phyloP scores from a whole-genome alignment of 192 early-diverging fungal genomes.

The Mortierella claussenii region DNA sequence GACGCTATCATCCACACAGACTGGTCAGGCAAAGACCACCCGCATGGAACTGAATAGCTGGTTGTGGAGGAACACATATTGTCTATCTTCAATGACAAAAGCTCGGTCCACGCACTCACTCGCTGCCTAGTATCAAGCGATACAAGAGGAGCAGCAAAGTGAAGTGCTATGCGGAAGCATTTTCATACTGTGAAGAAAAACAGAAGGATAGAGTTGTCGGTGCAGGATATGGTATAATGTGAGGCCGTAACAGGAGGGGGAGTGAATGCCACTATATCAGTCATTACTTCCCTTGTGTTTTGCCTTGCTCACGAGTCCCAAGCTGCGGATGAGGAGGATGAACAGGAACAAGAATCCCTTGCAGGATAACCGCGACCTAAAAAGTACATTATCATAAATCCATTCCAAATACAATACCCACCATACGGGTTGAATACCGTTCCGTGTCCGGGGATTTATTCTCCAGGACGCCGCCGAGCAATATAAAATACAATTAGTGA shows the following conservation, averaged over 20 bases:
- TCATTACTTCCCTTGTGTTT: neutral
- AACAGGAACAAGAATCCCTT: neutral
- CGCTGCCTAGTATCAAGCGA: neutral
- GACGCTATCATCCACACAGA: too few relatives aligned
- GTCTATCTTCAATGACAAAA: neutral
- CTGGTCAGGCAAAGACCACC: too few relatives aligned
- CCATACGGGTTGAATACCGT: neutral
- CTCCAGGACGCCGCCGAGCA: neutral
- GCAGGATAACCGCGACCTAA: too few relatives aligned
- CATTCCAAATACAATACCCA: neutral
- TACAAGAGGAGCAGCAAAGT: neutral
- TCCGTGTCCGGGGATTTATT: neutral
- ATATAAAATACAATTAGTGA: neutral
- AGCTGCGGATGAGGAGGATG: neutral
- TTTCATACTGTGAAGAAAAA: neutral
- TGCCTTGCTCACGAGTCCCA: neutral
- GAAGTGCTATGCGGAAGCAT: neutral
- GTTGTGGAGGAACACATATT: too few relatives aligned
- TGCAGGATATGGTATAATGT: neutral
- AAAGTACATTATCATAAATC: too few relatives aligned
- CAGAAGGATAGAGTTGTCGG: neutral
- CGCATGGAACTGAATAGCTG: too few relatives aligned
- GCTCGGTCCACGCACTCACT: neutral
- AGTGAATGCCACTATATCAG: neutral
- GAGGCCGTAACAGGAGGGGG: neutral